Evolutionary conservation across 129 eudicot species (phyloP), one percentile per base, ranked within the genome.

Genomic region (Scalesia atractyloides): DNA sequence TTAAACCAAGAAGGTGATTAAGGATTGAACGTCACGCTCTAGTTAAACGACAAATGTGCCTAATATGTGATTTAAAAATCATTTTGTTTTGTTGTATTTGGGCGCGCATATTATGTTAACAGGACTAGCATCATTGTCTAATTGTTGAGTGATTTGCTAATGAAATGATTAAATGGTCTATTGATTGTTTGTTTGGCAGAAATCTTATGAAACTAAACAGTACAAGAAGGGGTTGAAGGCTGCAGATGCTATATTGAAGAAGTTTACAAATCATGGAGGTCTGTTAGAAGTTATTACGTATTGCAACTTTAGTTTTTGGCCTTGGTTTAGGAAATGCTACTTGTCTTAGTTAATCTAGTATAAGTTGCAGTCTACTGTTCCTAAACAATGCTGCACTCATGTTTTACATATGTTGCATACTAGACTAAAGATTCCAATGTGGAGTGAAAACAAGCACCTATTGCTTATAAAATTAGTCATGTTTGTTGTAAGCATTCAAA

Each of bases 251-350:
- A 93, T 93, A 74, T 80, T 93, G 71, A 93, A 87, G 83, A 93
- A 93, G 84, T 93, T 86, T 70, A 96, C 99, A 69, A 83, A 94
- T 56, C 99, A 94, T 88, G 99, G 99, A 90, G 99, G 99, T 94
- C 77, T 62, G 88, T 58, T 9, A 49, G 69, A 17, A 16, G 17
- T 67, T 20, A 14, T 3, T 22, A 17, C 61, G 3, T 30, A 9
- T 47, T 63, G 37, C 49, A 26, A 5, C 20, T 61, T 61, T 61
- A 18, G 77, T 64, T 65, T 41, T 30, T 30, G 3, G 34, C 34
- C 4, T 30, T 30, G 34, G 34, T 30, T 39, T 6, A 33, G 19
- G 49, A 70, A 19, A 39, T 54, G 46, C 10, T 49, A 48, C 17
- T 68, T 50, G 47, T 30, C 19, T 56, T 56, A 50, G 34, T 53